These are phyloP conservation scores for Fusarium graminum DNA, from an alignment of 2,329 filamentous ascomycete genomes.

Conservation along the genomic window DNA sequence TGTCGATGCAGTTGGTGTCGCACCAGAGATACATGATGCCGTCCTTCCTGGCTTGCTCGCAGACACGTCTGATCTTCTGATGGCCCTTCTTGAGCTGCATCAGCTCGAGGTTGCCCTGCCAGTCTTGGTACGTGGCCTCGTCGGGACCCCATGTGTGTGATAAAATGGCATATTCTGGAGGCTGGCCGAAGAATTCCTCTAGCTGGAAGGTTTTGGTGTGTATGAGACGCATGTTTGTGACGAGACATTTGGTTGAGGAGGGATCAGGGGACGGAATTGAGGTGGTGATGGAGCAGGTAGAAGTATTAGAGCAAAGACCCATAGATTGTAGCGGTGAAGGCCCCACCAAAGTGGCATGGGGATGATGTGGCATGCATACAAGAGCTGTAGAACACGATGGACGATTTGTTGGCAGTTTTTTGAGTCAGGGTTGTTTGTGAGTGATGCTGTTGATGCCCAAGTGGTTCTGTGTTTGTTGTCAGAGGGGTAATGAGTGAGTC, in stretches of 20 bases:
- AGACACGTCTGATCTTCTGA: constrained; percentile 29
- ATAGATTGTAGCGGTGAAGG: constrained; percentile 33
- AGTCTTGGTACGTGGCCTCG: constrained; percentile 47
- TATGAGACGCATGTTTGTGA: constrained; percentile 47
- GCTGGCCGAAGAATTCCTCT: constrained; percentile 45
- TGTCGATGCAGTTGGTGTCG: constrained; percentile 38
- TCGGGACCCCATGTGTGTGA: constrained; percentile 52
- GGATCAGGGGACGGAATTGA: neutral
- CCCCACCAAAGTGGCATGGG: constrained; percentile 30
- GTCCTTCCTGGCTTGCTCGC: constrained; percentile 31
- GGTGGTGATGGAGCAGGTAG: constrained; percentile 1
- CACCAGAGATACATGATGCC: constrained; percentile 31
- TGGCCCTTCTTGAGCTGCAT: constrained; percentile 31
- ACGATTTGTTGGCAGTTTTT: constrained; percentile 28
- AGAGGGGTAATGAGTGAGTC: neutral
- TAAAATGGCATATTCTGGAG: constrained; percentile 50
- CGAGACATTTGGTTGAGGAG: neutral
- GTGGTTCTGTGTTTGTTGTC: neutral
- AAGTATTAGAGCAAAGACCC: constrained; percentile 14
- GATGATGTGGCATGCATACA: constrained; percentile 36
- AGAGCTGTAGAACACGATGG: constrained; percentile 19
- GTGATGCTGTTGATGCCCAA: constrained; percentile 29
- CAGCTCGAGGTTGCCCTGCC: constrained; percentile 32
- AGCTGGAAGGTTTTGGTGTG: constrained; percentile 39
- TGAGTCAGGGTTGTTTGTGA: constrained; percentile 20